Percentiles rank a stretch among this genome's conserved stretches.
These are phyloP conservation scores for Kodamaea hsintzibuensis DNA, from an alignment of 805 yeast genomes.

Conservation along the genomic window DNA sequence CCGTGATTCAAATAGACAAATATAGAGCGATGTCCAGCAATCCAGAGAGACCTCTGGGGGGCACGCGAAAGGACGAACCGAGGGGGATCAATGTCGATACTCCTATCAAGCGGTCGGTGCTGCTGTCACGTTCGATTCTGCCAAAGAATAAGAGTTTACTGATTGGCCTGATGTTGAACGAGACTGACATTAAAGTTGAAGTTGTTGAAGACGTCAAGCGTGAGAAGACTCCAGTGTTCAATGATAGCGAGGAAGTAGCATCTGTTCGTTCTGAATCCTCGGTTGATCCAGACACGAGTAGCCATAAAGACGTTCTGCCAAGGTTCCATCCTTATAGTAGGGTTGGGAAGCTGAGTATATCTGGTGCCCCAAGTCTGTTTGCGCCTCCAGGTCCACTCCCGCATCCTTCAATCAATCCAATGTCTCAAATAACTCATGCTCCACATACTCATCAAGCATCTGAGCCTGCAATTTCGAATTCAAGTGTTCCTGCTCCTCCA, in stretches of 20 bases:
- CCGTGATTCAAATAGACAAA: constrained; percentile 5
- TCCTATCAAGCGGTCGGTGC: background rate
- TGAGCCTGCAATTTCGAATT: background rate
- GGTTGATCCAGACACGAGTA: background rate
- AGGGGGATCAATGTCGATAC: background rate
- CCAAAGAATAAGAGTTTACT: constrained; percentile 1
- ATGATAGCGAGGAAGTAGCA: background rate
- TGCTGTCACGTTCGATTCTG: background rate
- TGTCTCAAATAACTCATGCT: too few species aligned
- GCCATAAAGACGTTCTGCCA: background rate
- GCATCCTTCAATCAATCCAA: too few species aligned
- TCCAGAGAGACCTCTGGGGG: constrained; percentile 8
- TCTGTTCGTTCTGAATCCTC: background rate
- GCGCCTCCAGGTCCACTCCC: too few species aligned
- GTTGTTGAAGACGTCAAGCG: background rate
- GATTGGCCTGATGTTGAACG: constrained; percentile 5
- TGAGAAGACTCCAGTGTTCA: too few species aligned
- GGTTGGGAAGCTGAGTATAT: too few species aligned
- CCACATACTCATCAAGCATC: too few species aligned
- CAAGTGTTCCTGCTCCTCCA: background rate
- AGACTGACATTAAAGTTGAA: background rate
- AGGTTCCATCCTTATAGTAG: background rate
- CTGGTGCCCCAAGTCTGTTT: too few species aligned
- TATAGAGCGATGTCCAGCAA: constrained; percentile 7
- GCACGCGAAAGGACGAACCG: constrained; percentile 3